These are phyloP conservation scores for Alternaria brassicicola DNA, from an alignment of 2,329 filamentous ascomycete genomes.

Conservation along the genomic window DNA sequence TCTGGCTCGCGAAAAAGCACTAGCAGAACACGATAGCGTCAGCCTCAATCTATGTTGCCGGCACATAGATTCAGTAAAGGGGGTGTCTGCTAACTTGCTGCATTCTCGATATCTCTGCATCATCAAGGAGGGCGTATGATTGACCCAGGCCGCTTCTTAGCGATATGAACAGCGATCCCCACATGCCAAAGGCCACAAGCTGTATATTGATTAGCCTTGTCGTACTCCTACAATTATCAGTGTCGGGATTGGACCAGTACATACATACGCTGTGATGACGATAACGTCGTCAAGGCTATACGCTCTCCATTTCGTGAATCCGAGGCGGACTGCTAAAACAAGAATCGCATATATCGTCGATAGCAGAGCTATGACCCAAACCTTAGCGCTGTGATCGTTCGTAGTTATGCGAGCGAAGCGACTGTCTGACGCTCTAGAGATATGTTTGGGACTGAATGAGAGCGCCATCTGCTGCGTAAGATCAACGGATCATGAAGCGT, in stretches of 20 bases:
- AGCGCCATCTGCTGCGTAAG: neutral
- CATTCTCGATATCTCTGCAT: neutral
- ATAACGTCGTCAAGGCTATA: conserved; percentile 4
- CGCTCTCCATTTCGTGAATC: conserved; percentile 8
- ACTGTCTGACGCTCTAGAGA: neutral
- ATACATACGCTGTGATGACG: conserved; percentile 7
- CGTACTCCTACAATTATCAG: neutral
- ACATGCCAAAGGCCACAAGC: conserved; percentile 6
- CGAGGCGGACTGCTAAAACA: conserved; percentile 5
- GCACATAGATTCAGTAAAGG: too few species aligned
- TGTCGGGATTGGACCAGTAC: neutral
- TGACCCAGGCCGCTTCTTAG: conserved; percentile 7
- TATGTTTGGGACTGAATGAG: neutral
- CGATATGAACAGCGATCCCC: conserved; percentile 3
- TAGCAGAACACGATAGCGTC: neutral
- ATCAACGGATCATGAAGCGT: neutral
- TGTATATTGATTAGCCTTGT: neutral
- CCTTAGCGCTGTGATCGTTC: conserved; percentile 7
- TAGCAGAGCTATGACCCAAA: conserved; percentile 8
- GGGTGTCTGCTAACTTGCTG: conserved; percentile 1
- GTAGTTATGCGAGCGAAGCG: conserved; percentile 9
- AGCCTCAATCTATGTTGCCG: neutral
- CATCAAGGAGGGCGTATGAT: neutral
- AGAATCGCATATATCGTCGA: conserved; percentile 5
- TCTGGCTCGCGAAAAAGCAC: conserved; percentile 4